phyloP scores from a whole-genome alignment of 805 yeast genomes.

The Starmerella sp. region DNA sequence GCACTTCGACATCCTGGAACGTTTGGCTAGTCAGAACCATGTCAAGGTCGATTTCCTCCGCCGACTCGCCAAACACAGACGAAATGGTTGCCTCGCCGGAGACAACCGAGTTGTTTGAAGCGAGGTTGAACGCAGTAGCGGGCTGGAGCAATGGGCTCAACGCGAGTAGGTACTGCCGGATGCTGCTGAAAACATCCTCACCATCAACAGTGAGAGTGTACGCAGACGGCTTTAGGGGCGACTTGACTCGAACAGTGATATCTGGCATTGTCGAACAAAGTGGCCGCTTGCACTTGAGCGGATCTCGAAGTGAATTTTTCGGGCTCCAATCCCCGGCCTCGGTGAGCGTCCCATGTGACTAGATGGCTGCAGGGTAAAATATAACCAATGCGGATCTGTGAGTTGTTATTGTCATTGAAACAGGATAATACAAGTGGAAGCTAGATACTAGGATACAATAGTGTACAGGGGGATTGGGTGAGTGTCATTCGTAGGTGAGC shows the following conservation, averaged over 20 bases:
- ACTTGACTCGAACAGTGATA: slow-evolving; percentile 17
- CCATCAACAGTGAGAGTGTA: slow-evolving; percentile 21
- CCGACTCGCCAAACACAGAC: slow-evolving; percentile 11
- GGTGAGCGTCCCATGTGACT: not conserved
- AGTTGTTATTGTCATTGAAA: not conserved
- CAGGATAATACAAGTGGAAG: too few relatives aligned
- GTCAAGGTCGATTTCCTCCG: slow-evolving; percentile 30
- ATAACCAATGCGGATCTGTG: not conserved
- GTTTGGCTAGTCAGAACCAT: slow-evolving; percentile 49
- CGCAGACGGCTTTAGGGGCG: slow-evolving; percentile 22
- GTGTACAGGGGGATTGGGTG: not conserved
- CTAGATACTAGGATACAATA: not conserved
- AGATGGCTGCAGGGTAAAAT: not conserved
- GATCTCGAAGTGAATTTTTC: not conserved
- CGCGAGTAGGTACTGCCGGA: slow-evolving; percentile 48
- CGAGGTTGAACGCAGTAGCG: slow-evolving; percentile 50
- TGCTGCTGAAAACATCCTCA: slow-evolving; percentile 44
- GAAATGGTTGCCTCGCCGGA: slow-evolving; percentile 26
- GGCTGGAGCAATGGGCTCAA: slow-evolving; percentile 45
- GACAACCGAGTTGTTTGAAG: slow-evolving; percentile 25
- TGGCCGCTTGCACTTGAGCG: not conserved
- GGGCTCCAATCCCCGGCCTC: not conserved
- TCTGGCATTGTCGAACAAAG: not conserved
- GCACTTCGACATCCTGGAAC: slow-evolving; percentile 49
- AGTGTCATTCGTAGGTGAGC: too few relatives aligned